Evolutionary conservation across 2,329 filamentous ascomycete species (phyloP), one percentile per base, ranked within the genome.

Genomic region (Xylaria arbuscula): DNA sequence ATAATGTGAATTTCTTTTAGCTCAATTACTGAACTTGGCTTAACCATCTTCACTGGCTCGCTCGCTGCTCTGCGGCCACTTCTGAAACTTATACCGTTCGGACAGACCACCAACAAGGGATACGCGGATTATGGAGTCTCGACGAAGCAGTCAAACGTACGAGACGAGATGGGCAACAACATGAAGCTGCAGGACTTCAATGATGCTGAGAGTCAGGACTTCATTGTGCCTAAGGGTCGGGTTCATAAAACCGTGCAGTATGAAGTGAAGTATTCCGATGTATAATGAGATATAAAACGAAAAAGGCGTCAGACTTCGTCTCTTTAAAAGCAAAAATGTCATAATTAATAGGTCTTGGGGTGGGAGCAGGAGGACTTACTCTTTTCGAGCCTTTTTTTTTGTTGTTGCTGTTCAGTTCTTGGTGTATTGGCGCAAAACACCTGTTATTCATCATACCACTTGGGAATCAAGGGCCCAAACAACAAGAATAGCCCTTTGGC

Each of bases 121-220:
- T 72, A 72, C 45, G 69, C 47, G 13, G 65, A 45, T 11, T 68
- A 72, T 32, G 68, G 60, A 15, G 15, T 53, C n/a, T 67, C 68
- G 36, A 54, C 68, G 24, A 72, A 72, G 59, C 48, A 54, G 19
- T 71, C 69, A 3, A 36, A 45, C 6, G 59, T 69, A 17, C 66
- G 70, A 11, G 69, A 69, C 1, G 70, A 72, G 58, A 72, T 72
- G 70, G 70, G 70, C 17, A 71, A 68, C 34, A 56, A n/a, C 19
- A 71, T 72, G 68, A 71, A 72, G 58, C 61, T 72, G 15, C 63
- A 72, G 47, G 70, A 72, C 38, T 71, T 72, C 62, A 72, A 70
- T 22, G 68, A 71, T 54, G 66, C 61, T 15, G 70, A 66, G 54
- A 72, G 70, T 53, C 66, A 69, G 64, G 70, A 72, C 28, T 69